Evolutionary conservation across 2,329 filamentous ascomycete genomes (phyloP).

Genomic region (Grosmannia clavigera): DNA sequence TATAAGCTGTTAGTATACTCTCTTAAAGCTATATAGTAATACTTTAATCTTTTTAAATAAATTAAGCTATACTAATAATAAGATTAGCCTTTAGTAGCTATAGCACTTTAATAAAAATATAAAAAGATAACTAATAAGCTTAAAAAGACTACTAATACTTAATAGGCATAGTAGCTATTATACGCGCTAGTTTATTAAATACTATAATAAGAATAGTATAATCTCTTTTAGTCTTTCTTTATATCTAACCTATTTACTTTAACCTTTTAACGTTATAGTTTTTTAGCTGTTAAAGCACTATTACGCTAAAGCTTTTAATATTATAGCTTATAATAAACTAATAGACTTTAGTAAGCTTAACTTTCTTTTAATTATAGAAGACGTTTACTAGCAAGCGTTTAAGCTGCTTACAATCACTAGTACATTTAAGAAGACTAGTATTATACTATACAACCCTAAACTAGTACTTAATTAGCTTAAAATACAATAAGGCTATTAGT

Average conservation of each 20-base stretch:
- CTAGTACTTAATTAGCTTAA: background rate
- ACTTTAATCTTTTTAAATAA: background rate
- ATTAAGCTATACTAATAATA: background rate
- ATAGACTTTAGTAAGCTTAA: background rate
- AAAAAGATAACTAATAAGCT: too few relatives aligned
- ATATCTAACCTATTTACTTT: background rate
- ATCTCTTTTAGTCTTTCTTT: background rate
- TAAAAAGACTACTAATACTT: background rate
- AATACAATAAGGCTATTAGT: too few relatives aligned
- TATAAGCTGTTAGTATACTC: background rate
- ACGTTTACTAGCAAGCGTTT: background rate
- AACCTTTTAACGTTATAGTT: background rate
- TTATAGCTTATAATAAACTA: too few relatives aligned
- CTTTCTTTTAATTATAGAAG: background rate
- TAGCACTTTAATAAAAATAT: background rate
- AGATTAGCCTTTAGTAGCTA: background rate
- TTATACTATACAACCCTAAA: background rate
- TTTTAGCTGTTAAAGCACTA: background rate
- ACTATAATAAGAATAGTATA: background rate
- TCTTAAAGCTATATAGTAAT: background rate
- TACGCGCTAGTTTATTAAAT: background rate
- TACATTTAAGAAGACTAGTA: background rate
- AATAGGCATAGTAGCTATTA: background rate
- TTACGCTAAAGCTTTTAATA: background rate
- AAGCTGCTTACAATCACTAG: background rate